Conservation (phyloP, 192 early-diverging fungal genomes). For the Backusella liffmaniae region DNA sequence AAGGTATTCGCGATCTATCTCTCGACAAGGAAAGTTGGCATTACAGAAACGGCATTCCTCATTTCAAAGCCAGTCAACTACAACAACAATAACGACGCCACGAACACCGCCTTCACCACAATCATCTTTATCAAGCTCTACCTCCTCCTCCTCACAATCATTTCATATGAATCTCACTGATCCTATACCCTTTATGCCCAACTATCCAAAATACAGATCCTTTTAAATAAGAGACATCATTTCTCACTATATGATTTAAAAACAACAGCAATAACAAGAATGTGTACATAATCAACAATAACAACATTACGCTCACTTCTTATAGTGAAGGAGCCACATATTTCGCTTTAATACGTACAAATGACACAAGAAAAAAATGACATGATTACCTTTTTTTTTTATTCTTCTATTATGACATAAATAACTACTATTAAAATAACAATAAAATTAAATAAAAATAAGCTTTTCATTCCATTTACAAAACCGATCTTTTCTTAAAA, state of each 20-base stretch:
- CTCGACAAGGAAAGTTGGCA: slow-evolving; percentile 24
- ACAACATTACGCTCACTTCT: neutral
- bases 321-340: neutral
- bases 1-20: slow-evolving; percentile 34
- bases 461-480: neutral
- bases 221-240: neutral
- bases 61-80: slow-evolving; percentile 6
- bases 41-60: slow-evolving; percentile 10
- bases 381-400: neutral
- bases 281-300: slow-evolving; percentile 1
- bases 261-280: neutral
- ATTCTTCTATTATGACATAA: neutral
- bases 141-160: neutral
- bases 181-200: neutral
- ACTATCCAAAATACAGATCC: neutral
- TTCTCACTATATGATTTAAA: neutral
- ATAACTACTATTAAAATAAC: neutral
- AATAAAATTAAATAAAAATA: slow-evolving; percentile 4
- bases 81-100: neutral
- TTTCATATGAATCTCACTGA: neutral
- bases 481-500: neutral
- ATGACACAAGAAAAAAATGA: neutral
- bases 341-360: neutral
- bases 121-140: neutral
- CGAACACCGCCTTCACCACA: slow-evolving; percentile 1